A percentile compares a stretch with the other conserved stretches of the same genome.
phyloP scores from a whole-genome alignment of 768 basidiomycete species.

The Phaeolepiota aurea region DNA sequence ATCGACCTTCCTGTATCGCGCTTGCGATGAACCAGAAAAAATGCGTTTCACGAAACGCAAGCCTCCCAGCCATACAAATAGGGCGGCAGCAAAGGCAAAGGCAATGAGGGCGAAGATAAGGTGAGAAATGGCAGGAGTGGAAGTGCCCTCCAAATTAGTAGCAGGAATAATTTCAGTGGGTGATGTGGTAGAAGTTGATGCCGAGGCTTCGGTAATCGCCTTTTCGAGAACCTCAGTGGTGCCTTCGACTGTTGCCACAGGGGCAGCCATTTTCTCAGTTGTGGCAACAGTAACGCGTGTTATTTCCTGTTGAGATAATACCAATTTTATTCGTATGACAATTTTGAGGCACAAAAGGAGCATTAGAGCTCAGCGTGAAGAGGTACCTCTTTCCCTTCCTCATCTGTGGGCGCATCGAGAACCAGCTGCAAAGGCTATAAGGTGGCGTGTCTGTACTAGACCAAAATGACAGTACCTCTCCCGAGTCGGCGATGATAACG shows the following conservation, averaged over 20 bases:
- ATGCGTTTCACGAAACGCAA: slow-evolving; percentile 33
- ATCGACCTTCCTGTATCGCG: slow-evolving; percentile 36
- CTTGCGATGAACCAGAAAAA: slow-evolving; percentile 23
- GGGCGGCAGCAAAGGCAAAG: slow-evolving; percentile 32
- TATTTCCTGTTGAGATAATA: slow-evolving; percentile 39
- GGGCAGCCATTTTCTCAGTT: slow-evolving; percentile 5
- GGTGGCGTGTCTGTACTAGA: not conserved
- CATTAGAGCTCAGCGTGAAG: slow-evolving; percentile 88
- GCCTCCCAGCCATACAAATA: slow-evolving; percentile 48
- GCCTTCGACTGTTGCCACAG: slow-evolving; percentile 5
- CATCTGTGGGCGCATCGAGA: slow-evolving; percentile 45
- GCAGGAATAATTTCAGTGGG: slow-evolving; percentile 4
- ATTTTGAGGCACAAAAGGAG: slow-evolving; percentile 25
- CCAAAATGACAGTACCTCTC: slow-evolving; percentile 58
- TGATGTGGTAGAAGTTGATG: slow-evolving; percentile 4
- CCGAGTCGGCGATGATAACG: slow-evolving; percentile 74
- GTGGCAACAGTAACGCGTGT: slow-evolving; percentile 9
- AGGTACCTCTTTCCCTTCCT: slow-evolving; percentile 85
- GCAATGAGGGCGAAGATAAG: slow-evolving; percentile 31
- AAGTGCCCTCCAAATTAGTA: not conserved
- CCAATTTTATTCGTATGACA: slow-evolving; percentile 45
- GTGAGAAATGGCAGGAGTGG: slow-evolving; percentile 17
- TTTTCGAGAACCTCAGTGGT: not conserved
- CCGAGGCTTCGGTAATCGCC: slow-evolving; percentile 1
- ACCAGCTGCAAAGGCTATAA: slow-evolving; percentile 28